Conservation (phyloP, 257 asterid species). For the Solanum habrochaites region DNA sequence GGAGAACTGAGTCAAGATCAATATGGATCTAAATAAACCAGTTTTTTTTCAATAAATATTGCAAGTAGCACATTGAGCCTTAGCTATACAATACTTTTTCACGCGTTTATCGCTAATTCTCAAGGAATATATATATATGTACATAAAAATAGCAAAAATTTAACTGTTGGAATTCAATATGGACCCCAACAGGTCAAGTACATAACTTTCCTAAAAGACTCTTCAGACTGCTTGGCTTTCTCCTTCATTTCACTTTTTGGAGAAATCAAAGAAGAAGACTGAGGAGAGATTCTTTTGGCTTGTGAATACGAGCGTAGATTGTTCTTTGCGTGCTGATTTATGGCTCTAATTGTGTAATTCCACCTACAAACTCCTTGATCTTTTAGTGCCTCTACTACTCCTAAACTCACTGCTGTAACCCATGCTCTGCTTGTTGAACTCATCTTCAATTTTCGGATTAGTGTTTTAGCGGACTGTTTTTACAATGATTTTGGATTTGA, state of each 20-base stretch:
- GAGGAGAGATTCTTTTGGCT: conserved; percentile 1
- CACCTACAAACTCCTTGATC: conserved; percentile 15
- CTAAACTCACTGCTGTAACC: conserved; percentile 7
- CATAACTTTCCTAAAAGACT: conserved; percentile 18
- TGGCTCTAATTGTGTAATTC: conserved; percentile 1
- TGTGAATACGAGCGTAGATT: neutral
- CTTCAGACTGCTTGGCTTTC: conserved; percentile 2
- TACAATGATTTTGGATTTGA: neutral
- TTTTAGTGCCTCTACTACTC: conserved; percentile 13
- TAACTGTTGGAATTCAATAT: neutral
- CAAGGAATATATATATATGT: neutral
- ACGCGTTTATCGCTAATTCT: neutral
- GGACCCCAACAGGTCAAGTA: conserved; percentile 24
- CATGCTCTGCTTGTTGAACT: conserved; percentile 13
- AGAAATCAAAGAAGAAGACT: neutral
- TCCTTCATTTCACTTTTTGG: neutral
- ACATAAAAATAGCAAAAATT: neutral
- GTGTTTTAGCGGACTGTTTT: neutral
- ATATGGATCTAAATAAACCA: neutral
- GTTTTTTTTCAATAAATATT: neutral
- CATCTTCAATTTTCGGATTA: neutral
- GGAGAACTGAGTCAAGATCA: neutral
- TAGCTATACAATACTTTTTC: too few relatives aligned
- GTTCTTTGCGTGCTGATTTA: conserved; percentile 3
- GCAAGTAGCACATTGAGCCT: neutral